Evolutionary conservation across 805 yeast genomes (phyloP), one percentile per base, ranked within the genome.

Genomic region (Cyberlindnera japonica): DNA sequence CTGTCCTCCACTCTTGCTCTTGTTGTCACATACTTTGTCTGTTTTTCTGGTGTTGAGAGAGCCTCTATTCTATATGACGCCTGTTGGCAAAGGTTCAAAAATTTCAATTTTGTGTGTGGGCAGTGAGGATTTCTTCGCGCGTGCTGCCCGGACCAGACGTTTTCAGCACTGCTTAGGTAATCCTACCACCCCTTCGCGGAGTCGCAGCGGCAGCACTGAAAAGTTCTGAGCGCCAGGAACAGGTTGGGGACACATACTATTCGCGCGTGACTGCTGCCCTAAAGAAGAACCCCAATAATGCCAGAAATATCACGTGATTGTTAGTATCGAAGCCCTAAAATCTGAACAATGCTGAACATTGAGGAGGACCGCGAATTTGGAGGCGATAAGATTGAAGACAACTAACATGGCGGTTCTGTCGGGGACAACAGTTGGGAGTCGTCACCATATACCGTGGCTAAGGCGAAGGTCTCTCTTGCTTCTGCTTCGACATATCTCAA

Each of bases 101-200:
- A 51, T 53, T 54, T 55, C 57, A 50, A 40, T 47, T 48, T 47
- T 51, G 53, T 54, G 47, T 43, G 49, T 34, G 42, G n/a, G n/a
- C n/a, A 21, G 37, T 27, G 45, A 37, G 43, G 44, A 37, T 32
- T 39, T 43, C 43, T 43, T 37, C 44, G 37, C 43, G 26, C 36
- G 11, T 43, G 47, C 19, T 37, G 47, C 39, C 20, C 47, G n/a
- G 25, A 43, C 46, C 47, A 30, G 32, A 38, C 15, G 8, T 3
- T 23, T 31, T 7, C 17, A 11, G 14, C 7, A 5, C 17, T 14
- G 47, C 39, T 46, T 43, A 46, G 33, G 38, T 46, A 33, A 45
- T 15, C 35, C 13, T 10, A 5, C 19, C 11, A 4, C 24, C 7
- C 12, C 19, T 27, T 31, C 37, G 37, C 42, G 45, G 31, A 27